Base-by-base conservation (phyloP, 306 rosid genomes). In the Glycine tomentella region DNA sequence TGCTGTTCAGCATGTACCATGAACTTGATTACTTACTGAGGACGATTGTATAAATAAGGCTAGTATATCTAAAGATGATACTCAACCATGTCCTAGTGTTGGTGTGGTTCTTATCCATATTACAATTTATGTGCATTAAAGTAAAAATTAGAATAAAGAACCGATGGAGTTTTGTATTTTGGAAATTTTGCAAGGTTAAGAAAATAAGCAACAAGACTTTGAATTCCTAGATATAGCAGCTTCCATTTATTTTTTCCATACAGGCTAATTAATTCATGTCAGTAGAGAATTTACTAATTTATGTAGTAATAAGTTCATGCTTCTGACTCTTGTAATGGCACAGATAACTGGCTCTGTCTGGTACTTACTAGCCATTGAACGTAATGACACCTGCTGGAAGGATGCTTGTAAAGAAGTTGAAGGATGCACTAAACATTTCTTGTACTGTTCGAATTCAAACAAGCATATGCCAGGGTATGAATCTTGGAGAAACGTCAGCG, bases 301-400 rank as follows among this genome's bases (percentile, higher is more conserved):
- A 33, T 53, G 64, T 48, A 46, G 75, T 46, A 36, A 61, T 9
- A 33, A 34, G 36, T 55, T 6, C 51, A 69, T 11, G 59, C 20
- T 70, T 75, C 13, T 67, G 55, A 42, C 31, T 77, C 3, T 81
- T 73, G 69, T 56, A 42, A 64, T 71, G 74, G 7, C 51, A 45
- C 90, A 94, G 97, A 88, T 95, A 63, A 83, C 92, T 0, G 96
- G 99, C 50, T 88, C 99, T 15, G 91, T 83, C 2, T 95, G 99
- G 99, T 93, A 95, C 87, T 88, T 95, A 59, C 84, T 89, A 45
- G 88, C 97, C 9, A 87, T 95, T 49, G 99, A 95, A 81, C 89
- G 97, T 7, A 86, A 90, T 56, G 94, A 88, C 71, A 77, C 89
- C 6, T 95, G 99, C 69, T 95, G 99, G 97, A 65, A 78, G 77